Conservation (phyloP, 768 basidiomycete species). For the Pulveroboletus frians region DNA sequence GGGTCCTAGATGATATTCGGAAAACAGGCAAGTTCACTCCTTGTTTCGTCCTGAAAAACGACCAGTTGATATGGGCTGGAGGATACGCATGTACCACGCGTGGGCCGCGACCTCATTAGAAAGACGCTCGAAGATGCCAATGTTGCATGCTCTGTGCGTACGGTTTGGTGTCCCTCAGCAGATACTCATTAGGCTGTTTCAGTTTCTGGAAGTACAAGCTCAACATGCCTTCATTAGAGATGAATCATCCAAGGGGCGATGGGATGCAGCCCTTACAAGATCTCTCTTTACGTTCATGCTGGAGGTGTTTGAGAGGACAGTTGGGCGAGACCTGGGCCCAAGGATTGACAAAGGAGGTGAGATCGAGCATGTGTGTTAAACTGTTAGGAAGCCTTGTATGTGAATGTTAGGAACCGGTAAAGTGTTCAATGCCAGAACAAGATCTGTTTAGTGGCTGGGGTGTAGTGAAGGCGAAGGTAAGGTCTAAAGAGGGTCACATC, state of each 20-base stretch:
- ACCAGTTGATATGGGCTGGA: slow-evolving; percentile 24
- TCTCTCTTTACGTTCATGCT: slow-evolving; percentile 82
- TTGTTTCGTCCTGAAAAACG: neutral
- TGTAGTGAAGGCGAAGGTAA: too few species aligned
- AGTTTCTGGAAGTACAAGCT: slow-evolving; percentile 95
- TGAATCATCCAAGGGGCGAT: slow-evolving; percentile 86
- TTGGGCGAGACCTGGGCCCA: slow-evolving; percentile 81
- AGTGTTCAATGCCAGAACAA: too few species aligned
- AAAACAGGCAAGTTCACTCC: slow-evolving; percentile 57
- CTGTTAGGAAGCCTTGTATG: slow-evolving; percentile 3
- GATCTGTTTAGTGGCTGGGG: too few species aligned
- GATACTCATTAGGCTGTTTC: slow-evolving; percentile 7
- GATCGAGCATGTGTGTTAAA: slow-evolving; percentile 70
- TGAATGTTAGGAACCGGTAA: slow-evolving; percentile 1
- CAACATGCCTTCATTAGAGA: slow-evolving; percentile 97
- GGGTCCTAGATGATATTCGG: slow-evolving; percentile 85
- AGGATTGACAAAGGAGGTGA: slow-evolving; percentile 39
- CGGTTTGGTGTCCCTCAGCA: neutral
- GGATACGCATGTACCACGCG: slow-evolving; percentile 92
- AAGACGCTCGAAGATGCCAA: slow-evolving; percentile 76
- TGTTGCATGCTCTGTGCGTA: slow-evolving; percentile 63
- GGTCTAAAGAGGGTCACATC: too few species aligned
- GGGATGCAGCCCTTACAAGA: slow-evolving; percentile 88
- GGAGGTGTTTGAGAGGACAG: slow-evolving; percentile 88
- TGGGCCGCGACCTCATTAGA: slow-evolving; percentile 81